Conservation (phyloP, 495 filamentous ascomycete species). For the Daldinia caldariorum region DNA sequence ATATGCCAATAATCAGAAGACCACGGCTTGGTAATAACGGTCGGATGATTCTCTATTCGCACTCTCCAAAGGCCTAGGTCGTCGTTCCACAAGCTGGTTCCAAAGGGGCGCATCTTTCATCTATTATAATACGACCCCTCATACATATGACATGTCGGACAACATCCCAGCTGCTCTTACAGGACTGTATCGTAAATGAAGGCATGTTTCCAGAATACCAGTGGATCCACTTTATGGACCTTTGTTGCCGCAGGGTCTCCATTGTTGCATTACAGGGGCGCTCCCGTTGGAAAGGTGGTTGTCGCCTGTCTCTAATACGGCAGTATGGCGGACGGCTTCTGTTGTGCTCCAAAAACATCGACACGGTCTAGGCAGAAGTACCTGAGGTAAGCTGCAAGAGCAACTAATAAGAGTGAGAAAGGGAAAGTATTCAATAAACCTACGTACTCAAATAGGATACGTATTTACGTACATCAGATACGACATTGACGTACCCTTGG, state of each 20-base stretch:
- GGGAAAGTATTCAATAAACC: not conserved
- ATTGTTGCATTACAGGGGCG: constrained; percentile 33
- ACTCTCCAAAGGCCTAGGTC: not conserved
- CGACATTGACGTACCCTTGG: not conserved
- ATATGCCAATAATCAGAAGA: not conserved
- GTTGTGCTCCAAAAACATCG: not conserved
- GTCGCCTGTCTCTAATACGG: not conserved
- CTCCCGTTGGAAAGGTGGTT: constrained; percentile 11
- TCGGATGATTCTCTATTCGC: constrained; percentile 13
- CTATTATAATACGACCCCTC: not conserved
- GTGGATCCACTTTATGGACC: constrained; percentile 18
- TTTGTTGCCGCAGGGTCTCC: constrained; percentile 25
- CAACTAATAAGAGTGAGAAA: not conserved
- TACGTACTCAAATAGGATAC: not conserved
- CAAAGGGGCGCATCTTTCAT: constrained; percentile 1
- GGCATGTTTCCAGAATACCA: constrained; percentile 22
- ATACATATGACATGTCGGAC: constrained; percentile 22
- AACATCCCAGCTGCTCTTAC: constrained; percentile 15
- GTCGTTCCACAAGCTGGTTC: constrained; percentile 10
- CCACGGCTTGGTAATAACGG: not conserved
- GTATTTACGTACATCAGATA: not conserved
- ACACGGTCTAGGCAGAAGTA: not conserved
- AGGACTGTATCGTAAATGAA: constrained; percentile 12
- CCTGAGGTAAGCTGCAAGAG: not conserved
- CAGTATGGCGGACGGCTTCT: constrained; percentile 1